phyloP scores from a whole-genome alignment of 1,284 basidiomycete genomes.

The Cutaneotrichosporon cutaneum region DNA sequence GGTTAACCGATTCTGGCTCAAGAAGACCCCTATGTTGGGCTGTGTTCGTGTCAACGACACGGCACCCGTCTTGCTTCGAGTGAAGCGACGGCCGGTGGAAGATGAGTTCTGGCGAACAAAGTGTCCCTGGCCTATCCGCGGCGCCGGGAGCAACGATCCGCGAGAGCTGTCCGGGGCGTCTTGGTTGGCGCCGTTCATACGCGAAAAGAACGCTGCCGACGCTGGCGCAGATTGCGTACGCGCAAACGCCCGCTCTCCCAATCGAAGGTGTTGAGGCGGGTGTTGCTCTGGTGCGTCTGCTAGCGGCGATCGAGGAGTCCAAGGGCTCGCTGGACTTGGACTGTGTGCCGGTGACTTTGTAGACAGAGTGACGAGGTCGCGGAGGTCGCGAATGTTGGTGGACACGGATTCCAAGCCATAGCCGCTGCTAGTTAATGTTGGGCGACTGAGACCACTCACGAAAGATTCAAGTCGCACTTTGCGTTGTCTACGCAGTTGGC shows the following conservation, averaged over 20 bases:
- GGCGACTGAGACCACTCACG: slow-evolving; percentile 27
- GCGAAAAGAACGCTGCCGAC: slow-evolving; percentile 26
- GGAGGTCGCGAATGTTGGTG: slow-evolving; percentile 45
- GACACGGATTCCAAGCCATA: slow-evolving; percentile 35
- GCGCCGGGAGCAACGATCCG: background rate
- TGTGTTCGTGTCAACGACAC: slow-evolving; percentile 11
- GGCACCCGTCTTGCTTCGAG: slow-evolving; percentile 36
- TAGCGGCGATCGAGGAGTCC: background rate
- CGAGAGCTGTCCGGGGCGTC: background rate
- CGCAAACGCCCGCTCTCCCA: slow-evolving; percentile 32
- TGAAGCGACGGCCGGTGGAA: background rate
- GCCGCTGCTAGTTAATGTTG: slow-evolving; percentile 20
- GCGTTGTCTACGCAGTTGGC: slow-evolving; percentile 42
- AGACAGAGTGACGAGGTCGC: slow-evolving; percentile 44
- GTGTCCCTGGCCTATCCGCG: background rate
- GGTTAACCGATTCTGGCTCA: slow-evolving; percentile 36
- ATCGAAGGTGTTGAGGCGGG: slow-evolving; percentile 7
- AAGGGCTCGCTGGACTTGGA: background rate
- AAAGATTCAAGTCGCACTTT: slow-evolving; percentile 30
- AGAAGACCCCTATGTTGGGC: slow-evolving; percentile 29
- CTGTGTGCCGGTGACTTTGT: slow-evolving; percentile 21
- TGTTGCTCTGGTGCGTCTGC: background rate
- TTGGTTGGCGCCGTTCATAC: background rate
- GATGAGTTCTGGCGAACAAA: background rate
- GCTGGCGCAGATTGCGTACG: slow-evolving; percentile 41